phyloP scores from a whole-genome alignment of 352 stramenopile species.

The Pythium volutum region DNA sequence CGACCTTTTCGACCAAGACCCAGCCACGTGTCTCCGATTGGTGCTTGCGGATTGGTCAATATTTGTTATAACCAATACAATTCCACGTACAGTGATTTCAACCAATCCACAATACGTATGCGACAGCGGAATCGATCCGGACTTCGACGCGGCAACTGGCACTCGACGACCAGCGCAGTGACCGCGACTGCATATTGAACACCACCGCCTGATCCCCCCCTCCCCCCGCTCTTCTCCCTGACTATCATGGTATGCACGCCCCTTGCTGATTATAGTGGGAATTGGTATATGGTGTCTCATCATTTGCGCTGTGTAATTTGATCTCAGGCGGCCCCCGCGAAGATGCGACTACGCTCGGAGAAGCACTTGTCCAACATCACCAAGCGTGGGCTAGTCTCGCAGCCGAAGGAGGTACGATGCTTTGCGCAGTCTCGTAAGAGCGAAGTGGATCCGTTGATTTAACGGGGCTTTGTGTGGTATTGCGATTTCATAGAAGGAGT shows the following conservation, averaged over 20 bases:
- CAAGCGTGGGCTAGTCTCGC: constrained; percentile 76
- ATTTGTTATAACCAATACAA: constrained; percentile 20
- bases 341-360: constrained; percentile 84
- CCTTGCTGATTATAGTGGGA: background rate
- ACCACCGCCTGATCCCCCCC: background rate
- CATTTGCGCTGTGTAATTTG: constrained; percentile 1
- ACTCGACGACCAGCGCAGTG: constrained; percentile 13
- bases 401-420: constrained; percentile 64
- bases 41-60: constrained; percentile 14
- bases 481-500: constrained; percentile 35
- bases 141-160: constrained; percentile 6
- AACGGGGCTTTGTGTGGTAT: background rate
- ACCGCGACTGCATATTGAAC: background rate
- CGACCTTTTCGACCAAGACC: constrained; percentile 15
- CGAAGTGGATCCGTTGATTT: background rate
- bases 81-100: background rate
- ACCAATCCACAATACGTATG: constrained; percentile 2
- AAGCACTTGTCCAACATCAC: constrained; percentile 89
- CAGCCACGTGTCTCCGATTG: constrained; percentile 24
- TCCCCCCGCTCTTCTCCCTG: background rate
- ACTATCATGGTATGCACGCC: constrained; percentile 25
- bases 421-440: background rate
- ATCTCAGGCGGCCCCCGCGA: constrained; percentile 57
- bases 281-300: background rate
- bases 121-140: constrained; percentile 12